A percentile compares a stretch with the other conserved stretches of the same genome.
Evolutionary conservation across 352 stramenopile species (phyloP).

Genomic region (Globisporangium cylindrosporum): DNA sequence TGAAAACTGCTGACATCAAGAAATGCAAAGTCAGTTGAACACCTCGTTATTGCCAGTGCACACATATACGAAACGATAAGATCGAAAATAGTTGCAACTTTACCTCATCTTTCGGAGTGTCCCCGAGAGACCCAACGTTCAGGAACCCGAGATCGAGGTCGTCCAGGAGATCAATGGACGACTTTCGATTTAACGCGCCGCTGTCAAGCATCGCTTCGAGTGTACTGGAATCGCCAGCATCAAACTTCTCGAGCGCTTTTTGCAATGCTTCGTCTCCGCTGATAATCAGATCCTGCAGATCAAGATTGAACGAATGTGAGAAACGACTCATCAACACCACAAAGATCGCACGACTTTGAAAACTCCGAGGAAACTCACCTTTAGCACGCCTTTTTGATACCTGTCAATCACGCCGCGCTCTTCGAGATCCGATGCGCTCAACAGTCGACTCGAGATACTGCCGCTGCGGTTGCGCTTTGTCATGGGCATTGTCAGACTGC

Average conservation of each 20-base stretch:
- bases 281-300: conserved; percentile 84
- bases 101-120: conserved; percentile 83
- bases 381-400: conserved; percentile 89
- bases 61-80: background rate
- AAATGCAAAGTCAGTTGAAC: background rate
- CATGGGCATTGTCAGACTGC: conserved; percentile 86
- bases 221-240: conserved; percentile 79
- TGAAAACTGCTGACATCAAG: conserved; percentile 36
- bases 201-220: conserved; percentile 85
- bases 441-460: conserved; percentile 79
- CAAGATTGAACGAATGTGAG: conserved; percentile 4
- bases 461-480: conserved; percentile 82
- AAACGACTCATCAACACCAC: background rate
- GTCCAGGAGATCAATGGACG: conserved; percentile 81
- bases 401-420: conserved; percentile 89
- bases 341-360: background rate
- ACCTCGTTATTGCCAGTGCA: background rate
- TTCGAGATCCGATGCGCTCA: conserved; percentile 89
- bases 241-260: conserved; percentile 87
- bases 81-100: background rate
- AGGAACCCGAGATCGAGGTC: conserved; percentile 87
- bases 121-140: conserved; percentile 79
- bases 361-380: conserved; percentile 34
- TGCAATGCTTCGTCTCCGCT: conserved; percentile 88
- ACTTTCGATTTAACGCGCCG: conserved; percentile 79